Base-by-base conservation (phyloP, 768 basidiomycete genomes). In the Xerocomellus intermedius region DNA sequence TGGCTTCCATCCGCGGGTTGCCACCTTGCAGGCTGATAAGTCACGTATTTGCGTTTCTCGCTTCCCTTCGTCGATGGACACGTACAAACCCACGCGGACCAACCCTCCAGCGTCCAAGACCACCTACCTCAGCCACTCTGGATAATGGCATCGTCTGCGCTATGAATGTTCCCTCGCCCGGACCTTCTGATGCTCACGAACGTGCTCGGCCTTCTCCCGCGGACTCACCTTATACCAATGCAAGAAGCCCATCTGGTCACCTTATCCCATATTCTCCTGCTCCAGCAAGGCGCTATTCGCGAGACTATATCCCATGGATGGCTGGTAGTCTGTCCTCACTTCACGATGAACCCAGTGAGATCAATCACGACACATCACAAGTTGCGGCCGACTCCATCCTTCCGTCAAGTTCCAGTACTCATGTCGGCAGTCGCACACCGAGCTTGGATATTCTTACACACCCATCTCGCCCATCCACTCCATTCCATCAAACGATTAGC, bases 221-320 rank as follows among this genome's bases (percentile, higher is more conserved):
- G 5, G 67, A 64, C 26, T 37, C 32, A 21, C 55, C 57, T 14
- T 64, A 60, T n/a, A 42, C 35, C 26, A 52, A 9, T 42, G 26
- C 38, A 21, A 60, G 55, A 36, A 63, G 64, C 10, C 48, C 47
- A 8, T 67, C 64, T 33, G 64, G 59, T 17, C 66, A 67, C 24
- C 59, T 69, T 16, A 4, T 38, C 3, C 64, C 64, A 8, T 44
- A 42, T 39, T 45, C 65, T 17, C 67, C 53, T 5, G 10, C 42
- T 35, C 56, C 51, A 8, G 44, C 53, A 48, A 62, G 58, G 30
- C 57, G 42, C 22, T 43, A 46, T 44, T 58, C 65, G 2, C 57
- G 42, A 42, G 55, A 50, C 14, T 4, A 26, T 42, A 33, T 54
- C 2, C 13, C 59, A 8, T 56, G 50, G 56, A 49, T 57, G 17